Evolutionary conservation across 2,329 filamentous ascomycete genomes (phyloP), one percentile per base, ranked within the genome.

Genomic region (Calcarisporium arbuscula): DNA sequence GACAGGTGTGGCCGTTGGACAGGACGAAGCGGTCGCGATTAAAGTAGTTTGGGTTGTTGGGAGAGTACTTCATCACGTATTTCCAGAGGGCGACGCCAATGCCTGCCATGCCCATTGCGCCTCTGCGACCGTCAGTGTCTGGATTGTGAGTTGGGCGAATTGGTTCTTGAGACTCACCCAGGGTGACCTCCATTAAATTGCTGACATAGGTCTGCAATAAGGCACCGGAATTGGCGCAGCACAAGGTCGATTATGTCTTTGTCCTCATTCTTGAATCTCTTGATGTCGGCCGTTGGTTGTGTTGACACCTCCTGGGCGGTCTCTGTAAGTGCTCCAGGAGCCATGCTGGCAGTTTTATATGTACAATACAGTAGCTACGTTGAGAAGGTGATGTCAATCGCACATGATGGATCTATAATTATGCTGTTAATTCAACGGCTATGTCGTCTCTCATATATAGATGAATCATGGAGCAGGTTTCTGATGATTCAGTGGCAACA

Each of bases 161-260:
- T n/a, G n/a, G n/a, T n/a, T n/a, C n/a, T n/a, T n/a, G n/a, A n/a
- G n/a, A n/a, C 65, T 46, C 61, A 79, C 72, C 79, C 80, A 14
- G 79, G 80, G 49, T 84, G 80, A 0, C 80, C 80, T 22, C 78
- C 78, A 42, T 74, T 74, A 56, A 82, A 85, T 44, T 84, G 79
- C 51, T 84, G 70, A 47, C 78, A 83, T 4, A 85, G 57, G 50
- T 85, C 80, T 28, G 80, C 77, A 39, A 84, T 78, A 19, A 84
- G 57, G 32, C 72, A 60, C 35, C 80, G 65, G 49, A 82, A 81
- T 6, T 72, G 73, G 45, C 67, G 69, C 32, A 83, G 56, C 3
- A 80, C 73, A 15, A 71, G 51, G 31, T 77, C 67, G 34, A 54
- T 50, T 19, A 40, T 53, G 27, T 38, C 32, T 6, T 29, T 30